Evolutionary conservation across 441 rosid genomes (phyloP).

Genomic region (Euphorbia corollata): DNA sequence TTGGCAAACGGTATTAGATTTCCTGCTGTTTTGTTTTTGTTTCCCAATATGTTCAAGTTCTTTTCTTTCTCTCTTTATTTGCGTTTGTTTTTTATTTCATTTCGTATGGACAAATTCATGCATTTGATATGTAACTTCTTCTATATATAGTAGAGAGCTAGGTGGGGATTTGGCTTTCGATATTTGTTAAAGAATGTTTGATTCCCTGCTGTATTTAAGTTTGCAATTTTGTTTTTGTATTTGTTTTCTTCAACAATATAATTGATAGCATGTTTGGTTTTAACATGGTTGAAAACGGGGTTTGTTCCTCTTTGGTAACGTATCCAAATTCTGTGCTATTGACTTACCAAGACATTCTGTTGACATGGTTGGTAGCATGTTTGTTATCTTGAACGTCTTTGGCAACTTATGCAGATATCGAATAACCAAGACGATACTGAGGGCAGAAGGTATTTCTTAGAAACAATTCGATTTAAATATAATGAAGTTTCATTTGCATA

Average conservation of each 20-base stretch:
- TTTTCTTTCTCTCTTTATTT: not conserved
- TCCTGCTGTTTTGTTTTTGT: constrained; percentile 20
- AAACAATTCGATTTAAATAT: too few species aligned
- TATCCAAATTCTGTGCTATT: not conserved
- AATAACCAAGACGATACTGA: too few species aligned
- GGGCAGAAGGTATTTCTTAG: too few species aligned
- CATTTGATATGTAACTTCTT: constrained; percentile 23
- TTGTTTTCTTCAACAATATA: not conserved
- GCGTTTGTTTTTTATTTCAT: not conserved
- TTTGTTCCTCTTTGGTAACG: not conserved
- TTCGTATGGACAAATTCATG: constrained; percentile 13
- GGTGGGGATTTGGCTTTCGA: constrained; percentile 6
- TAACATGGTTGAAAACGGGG: not conserved
- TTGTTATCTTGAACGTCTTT: not conserved
- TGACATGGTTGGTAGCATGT: not conserved
- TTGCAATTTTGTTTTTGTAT: constrained; percentile 1
- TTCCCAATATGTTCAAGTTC: not conserved
- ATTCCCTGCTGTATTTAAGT: constrained; percentile 11
- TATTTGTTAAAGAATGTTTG: constrained; percentile 26
- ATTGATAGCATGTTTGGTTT: not conserved
- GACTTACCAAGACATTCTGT: not conserved
- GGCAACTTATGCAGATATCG: too few species aligned
- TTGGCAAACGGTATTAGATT: constrained; percentile 75
- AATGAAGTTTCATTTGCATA: too few species aligned
- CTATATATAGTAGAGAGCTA: constrained; percentile 19